These are phyloP conservation scores for Entomortierella lignicola DNA, from an alignment of 192 early-diverging fungal genomes.

Conservation along the genomic window DNA sequence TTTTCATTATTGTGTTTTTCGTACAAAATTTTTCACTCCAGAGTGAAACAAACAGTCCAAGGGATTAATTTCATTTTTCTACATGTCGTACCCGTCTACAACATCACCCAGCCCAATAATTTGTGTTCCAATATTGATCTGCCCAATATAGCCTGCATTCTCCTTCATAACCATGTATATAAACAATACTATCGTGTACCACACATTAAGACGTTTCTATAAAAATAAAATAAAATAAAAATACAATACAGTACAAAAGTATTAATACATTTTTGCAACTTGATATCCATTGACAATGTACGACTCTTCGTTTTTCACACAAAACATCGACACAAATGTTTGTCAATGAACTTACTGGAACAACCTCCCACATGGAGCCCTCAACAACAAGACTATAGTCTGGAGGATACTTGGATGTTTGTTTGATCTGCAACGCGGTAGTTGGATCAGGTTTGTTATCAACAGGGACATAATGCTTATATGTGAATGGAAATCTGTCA, in stretches of 20 bases:
- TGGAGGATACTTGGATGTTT: slow-evolving; percentile 60
- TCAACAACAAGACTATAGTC: slow-evolving; percentile 67
- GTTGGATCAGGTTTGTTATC: slow-evolving; percentile 61
- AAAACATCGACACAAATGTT: too few relatives aligned
- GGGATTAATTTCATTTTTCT: neutral
- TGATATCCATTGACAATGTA: too few relatives aligned
- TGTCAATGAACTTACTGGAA: slow-evolving; percentile 48
- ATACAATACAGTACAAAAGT: too few relatives aligned
- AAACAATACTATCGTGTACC: slow-evolving; percentile 62
- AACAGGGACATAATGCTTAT: slow-evolving; percentile 63
- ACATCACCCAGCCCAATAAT: slow-evolving; percentile 64
- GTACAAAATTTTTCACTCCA: neutral
- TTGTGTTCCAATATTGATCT: slow-evolving; percentile 65
- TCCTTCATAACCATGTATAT: slow-evolving; percentile 66
- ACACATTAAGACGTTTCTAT: slow-evolving; percentile 54
- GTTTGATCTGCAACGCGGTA: slow-evolving; percentile 65
- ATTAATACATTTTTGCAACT: too few relatives aligned
- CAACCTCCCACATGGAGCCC: slow-evolving; percentile 65
- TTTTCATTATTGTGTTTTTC: neutral
- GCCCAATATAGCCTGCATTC: slow-evolving; percentile 66
- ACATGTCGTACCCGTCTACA: slow-evolving; percentile 55
- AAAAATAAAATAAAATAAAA: neutral
- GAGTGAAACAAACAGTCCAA: neutral
- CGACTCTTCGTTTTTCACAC: too few relatives aligned
- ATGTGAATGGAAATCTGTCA: slow-evolving; percentile 64